Evolutionary conservation across 1,284 basidiomycete genomes (phyloP).

Genomic region (Cutaneotrichosporon curvatum): DNA sequence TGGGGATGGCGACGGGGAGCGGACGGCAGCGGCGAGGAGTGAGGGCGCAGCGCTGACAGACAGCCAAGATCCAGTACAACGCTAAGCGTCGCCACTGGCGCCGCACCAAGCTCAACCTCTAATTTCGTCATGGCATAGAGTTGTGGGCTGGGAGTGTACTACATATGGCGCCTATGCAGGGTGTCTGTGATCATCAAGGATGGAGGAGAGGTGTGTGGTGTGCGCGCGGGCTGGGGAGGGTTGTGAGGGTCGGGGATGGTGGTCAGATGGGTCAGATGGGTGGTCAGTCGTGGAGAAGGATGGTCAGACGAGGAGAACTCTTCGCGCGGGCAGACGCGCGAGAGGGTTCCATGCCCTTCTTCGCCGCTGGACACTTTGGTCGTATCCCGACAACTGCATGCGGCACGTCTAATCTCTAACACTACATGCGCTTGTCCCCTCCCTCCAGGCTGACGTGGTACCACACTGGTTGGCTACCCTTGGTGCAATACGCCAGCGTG

Average conservation of each 20-base stretch:
- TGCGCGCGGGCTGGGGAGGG: not conserved
- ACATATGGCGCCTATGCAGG: too few relatives aligned
- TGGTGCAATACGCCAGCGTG: conserved; percentile 33
- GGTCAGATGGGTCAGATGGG: too few relatives aligned
- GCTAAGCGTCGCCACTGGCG: conserved; percentile 92
- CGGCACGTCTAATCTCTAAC: too few relatives aligned
- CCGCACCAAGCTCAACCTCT: conserved; percentile 90
- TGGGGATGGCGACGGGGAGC: not conserved
- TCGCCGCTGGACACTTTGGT: too few relatives aligned
- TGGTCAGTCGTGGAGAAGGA: too few relatives aligned
- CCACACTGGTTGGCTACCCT: conserved; percentile 2
- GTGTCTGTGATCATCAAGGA: not conserved
- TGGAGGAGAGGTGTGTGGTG: conserved; percentile 1
- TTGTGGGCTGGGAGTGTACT: too few relatives aligned
- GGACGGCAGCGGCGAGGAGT: not conserved
- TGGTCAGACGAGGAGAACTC: too few relatives aligned
- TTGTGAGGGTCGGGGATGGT: too few relatives aligned
- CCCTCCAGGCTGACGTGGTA: not conserved
- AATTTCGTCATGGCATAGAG: conserved; percentile 36
- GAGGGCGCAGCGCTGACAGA: not conserved
- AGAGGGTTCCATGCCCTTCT: too few relatives aligned
- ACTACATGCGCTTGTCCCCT: too few relatives aligned
- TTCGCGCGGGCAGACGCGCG: too few relatives aligned
- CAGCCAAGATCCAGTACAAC: conserved; percentile 60
- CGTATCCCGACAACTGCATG: too few relatives aligned